These are phyloP conservation scores for Aspergillus chevalieri DNA, from an alignment of 2,329 filamentous ascomycete genomes.

Conservation along the genomic window DNA sequence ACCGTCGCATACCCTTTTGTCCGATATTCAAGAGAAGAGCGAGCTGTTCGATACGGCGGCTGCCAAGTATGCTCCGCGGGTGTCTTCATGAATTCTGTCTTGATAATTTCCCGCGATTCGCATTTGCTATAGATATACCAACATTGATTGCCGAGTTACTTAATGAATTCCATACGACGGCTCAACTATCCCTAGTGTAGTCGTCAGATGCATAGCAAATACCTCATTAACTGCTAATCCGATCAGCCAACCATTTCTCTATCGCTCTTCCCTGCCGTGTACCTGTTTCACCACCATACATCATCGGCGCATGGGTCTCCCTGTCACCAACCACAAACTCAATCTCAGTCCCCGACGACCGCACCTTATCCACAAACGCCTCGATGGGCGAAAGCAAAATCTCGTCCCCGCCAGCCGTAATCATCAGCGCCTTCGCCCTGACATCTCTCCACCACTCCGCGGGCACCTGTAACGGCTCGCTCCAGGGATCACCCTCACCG, in stretches of 20 bases:
- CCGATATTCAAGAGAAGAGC: conserved; percentile 77
- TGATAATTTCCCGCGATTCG: conserved; percentile 8
- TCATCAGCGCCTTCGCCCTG: conserved; percentile 43
- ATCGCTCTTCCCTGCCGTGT: conserved; percentile 20
- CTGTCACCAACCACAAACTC: background rate
- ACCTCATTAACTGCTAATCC: no score
- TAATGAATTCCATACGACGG: conserved; percentile 15
- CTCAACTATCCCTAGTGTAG: conserved; percentile 5
- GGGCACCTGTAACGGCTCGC: conserved; percentile 44
- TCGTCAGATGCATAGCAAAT: background rate
- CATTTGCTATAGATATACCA: conserved; percentile 10
- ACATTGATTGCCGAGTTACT: background rate
- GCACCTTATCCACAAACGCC: conserved; percentile 25
- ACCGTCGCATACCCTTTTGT: conserved; percentile 63
- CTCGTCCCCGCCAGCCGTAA: conserved; percentile 51
- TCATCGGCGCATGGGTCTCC: background rate
- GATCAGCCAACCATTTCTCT: conserved; percentile 20
- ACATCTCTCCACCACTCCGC: conserved; percentile 49
- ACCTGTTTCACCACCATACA: background rate
- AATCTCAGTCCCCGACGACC: conserved; percentile 4
- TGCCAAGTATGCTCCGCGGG: conserved; percentile 80
- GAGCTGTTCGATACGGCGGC: conserved; percentile 80
- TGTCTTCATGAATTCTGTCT: conserved; percentile 33
- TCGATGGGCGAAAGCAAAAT: conserved; percentile 40
- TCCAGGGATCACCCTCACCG: conserved; percentile 42